phyloP scores from a whole-genome alignment of 345 rosid genomes.

The Abelmoschus esculentus region DNA sequence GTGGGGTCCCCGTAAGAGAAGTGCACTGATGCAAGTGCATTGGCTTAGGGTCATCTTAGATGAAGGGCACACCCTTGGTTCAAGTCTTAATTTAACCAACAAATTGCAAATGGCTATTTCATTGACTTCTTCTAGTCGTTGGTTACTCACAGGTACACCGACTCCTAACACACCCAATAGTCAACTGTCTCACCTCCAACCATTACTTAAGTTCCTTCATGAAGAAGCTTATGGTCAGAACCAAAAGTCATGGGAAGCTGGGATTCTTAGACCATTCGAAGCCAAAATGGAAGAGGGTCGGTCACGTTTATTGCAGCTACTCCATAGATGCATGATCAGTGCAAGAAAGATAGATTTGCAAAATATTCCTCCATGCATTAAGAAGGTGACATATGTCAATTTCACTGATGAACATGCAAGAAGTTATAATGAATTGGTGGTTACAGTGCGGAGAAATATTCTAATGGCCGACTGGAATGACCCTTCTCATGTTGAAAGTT shows the following conservation, averaged over 20 bases:
- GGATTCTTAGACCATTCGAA: constrained; percentile 85
- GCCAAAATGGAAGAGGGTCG: constrained; percentile 91
- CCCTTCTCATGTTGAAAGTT: constrained; percentile 95
- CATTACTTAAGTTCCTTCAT: constrained; percentile 84
- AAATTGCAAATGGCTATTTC: constrained; percentile 95
- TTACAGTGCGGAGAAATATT: constrained; percentile 81
- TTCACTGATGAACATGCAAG: constrained; percentile 76
- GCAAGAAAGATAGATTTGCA: constrained; percentile 84
- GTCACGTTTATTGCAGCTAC: constrained; percentile 59
- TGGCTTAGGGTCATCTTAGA: constrained; percentile 92
- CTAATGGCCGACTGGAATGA: constrained; percentile 98
- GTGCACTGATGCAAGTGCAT: constrained; percentile 89
- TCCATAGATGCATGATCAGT: constrained; percentile 83
- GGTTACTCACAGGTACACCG: constrained; percentile 97
- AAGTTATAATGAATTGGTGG: constrained; percentile 92
- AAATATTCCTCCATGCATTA: constrained; percentile 89
- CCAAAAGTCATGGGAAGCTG: constrained; percentile 83
- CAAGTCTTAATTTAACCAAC: constrained; percentile 85
- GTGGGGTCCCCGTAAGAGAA: constrained; percentile 71
- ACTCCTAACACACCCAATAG: constrained; percentile 81
- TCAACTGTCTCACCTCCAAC: constrained; percentile 81
- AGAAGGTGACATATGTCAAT: constrained; percentile 62
- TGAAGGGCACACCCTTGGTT: constrained; percentile 98
- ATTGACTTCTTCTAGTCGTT: constrained; percentile 67
- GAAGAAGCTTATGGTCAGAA: constrained; percentile 84